Evolutionary conservation across 495 filamentous ascomycete genomes (phyloP), one percentile per base, ranked within the genome.

Genomic region (Lepidopterella palustris): DNA sequence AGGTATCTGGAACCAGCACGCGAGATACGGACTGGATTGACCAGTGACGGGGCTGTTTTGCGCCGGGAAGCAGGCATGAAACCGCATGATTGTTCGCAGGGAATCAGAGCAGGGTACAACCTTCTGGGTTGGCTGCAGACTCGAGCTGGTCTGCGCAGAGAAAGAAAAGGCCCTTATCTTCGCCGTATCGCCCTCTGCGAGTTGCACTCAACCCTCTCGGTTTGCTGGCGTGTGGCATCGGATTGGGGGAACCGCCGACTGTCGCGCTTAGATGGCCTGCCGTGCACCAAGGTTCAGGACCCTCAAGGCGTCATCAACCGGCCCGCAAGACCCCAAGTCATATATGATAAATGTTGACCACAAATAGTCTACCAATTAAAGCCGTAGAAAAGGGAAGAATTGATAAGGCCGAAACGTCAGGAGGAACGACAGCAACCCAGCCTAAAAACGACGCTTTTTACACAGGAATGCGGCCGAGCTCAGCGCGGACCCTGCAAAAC

Each of bases 381-480:
- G 25, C 39, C 13, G 20, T 11, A 42, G 39, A 2, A 15, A 11
- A 42, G 13, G 1, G 6, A 11, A 20, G 39, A 25, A 50, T 27
- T 50, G 47, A 50, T 50, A 50, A 50, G 47, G 47, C 21, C 23
- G 23, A 50, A 50, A 50, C 23, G 47, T 10, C 2, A 50, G 21
- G 24, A 27, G 2, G 15, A 5, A 0, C 26, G 6, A 18, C 35
- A 42, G 9, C 35, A 11, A 26, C 26, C 25, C 18, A 50, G 47
- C 6, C 47, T 21, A 15, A 42, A 42, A 42, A 3, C 20, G 13
- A 42, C 39, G 39, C 39, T 42, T 11, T 42, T 11, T 42, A 15
- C 20, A 20, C 39, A 42, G n/a, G n/a, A n/a, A 3, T 20, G 39
- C 39, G 39, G 13, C 13, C 39, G 13, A 6, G 24, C 15, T 15